Evolutionary conservation across 257 asterid genomes (phyloP), one percentile per base, ranked within the genome.

Genomic region (Linderniella brevidens): DNA sequence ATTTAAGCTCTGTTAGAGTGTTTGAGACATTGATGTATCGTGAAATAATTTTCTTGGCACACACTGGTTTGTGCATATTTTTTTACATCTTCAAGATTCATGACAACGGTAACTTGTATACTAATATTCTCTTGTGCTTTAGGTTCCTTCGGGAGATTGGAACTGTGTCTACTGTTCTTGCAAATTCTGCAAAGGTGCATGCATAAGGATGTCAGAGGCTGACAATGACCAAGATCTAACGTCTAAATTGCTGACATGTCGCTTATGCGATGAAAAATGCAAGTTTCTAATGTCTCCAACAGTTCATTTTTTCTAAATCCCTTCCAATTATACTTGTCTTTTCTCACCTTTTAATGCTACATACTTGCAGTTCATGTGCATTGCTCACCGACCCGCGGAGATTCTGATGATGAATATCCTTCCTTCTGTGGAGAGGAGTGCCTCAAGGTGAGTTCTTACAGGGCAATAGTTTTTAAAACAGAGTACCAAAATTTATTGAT

Each of bases 71-170:
- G n/a, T n/a, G n/a, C n/a, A n/a, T n/a, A n/a, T n/a, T n/a, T n/a
- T 25, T 25, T 25, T 4, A 18, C 17, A 13, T 10, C 3, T 39
- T 3, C 15, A 10, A 13, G 15, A 39, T 39, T 10, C 15, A 10
- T 39, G 3, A 13, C 13, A 13, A 39, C 13, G 13, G 13, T 39
- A 13, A 10, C 11, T 13, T 35, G 13, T 11, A 8, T 48, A 25
- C 3, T 25, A 3, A 25, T 2, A 2, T 25, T 25, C 32, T 50
- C 38, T 53, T 43, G 49, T 63, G 54, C 50, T 69, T 70, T 66
- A 85, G 70, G 58, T 73, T 48, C 99, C 99, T 46, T 53, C 77
- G 59, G 99, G 96, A 68, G 87, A 90, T 60, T 90, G 96, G 94
- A 59, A 67, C 48, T 90, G 96, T 53, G 61, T 75, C 25, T 73